Percentiles rank a stretch among this genome's conserved stretches.
Conservation (phyloP, 257 asterid genomes). For the Asclepias syriaca region DNA sequence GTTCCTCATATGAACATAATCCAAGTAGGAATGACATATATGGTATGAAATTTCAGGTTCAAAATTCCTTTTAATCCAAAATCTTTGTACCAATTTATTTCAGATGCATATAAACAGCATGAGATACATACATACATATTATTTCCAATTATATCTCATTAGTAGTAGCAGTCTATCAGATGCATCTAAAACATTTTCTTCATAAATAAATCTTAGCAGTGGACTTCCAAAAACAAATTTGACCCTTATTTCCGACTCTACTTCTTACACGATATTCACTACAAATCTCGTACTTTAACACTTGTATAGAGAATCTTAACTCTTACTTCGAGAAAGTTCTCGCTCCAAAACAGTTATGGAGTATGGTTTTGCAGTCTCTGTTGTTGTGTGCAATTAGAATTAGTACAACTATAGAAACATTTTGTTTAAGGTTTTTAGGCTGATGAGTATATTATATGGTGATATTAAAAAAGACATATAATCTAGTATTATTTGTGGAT, state of each 20-base stretch:
- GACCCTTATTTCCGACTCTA: not conserved
- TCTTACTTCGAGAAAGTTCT: too few species aligned
- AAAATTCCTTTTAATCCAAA: not conserved
- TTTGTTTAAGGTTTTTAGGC: too few species aligned
- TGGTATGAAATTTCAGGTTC: conserved; percentile 43
- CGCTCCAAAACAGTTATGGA: too few species aligned
- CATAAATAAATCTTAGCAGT: too few species aligned
- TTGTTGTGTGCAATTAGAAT: not conserved
- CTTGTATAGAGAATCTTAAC: too few species aligned
- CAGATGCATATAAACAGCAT: not conserved
- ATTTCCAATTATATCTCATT: too few species aligned
- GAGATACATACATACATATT: not conserved
- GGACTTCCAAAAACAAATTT: not conserved
- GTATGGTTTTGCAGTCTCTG: not conserved
- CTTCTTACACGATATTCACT: too few species aligned
- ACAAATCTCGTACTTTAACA: too few species aligned
- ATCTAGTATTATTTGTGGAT: not conserved
- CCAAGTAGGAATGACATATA: conserved; percentile 77
- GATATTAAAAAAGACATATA: not conserved
- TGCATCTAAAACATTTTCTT: too few species aligned
- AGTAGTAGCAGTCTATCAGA: too few species aligned
- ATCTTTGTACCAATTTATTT: not conserved
- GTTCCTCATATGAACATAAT: conserved; percentile 83
- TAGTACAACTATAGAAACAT: not conserved
- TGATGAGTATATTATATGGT: not conserved